Conservation (phyloP, 306 rosid genomes). For the Vigna unguiculata region DNA sequence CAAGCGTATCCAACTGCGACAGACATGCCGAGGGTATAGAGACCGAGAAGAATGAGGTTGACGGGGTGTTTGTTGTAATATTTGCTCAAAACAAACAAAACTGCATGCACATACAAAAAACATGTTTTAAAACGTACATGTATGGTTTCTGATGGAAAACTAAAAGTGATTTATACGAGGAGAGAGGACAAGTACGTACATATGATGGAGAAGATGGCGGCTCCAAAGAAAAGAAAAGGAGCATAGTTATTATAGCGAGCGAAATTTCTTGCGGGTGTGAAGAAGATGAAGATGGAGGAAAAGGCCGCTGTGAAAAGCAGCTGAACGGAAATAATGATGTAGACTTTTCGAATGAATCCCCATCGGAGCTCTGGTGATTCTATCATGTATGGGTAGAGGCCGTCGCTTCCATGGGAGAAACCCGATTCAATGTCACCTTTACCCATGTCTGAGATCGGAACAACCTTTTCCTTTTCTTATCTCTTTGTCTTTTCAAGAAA, state of each 20-base stretch:
- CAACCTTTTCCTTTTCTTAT: too few relatives aligned
- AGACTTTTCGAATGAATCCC: slow-evolving; percentile 69
- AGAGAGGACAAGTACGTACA: slow-evolving; percentile 12
- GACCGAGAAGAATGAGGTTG: slow-evolving; percentile 52
- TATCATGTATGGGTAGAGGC: slow-evolving; percentile 48
- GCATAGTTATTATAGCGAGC: slow-evolving; percentile 12
- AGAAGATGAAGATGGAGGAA: slow-evolving; percentile 42
- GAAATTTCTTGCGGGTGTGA: slow-evolving; percentile 33
- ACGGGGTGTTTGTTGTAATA: slow-evolving; percentile 57
- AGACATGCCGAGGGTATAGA: slow-evolving; percentile 58
- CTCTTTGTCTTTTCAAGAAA: too few relatives aligned
- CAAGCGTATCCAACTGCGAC: slow-evolving; percentile 52
- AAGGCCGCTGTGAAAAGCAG: slow-evolving; percentile 48
- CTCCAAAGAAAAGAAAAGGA: slow-evolving; percentile 17
- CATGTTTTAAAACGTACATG: too few relatives aligned
- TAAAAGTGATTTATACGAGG: neutral
- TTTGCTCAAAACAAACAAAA: slow-evolving; percentile 48
- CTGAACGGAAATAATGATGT: slow-evolving; percentile 49
- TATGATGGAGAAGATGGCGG: slow-evolving; percentile 42
- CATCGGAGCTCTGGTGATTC: slow-evolving; percentile 62
- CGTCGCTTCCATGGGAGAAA: neutral
- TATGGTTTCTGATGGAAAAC: too few relatives aligned
- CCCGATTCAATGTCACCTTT: slow-evolving; percentile 52
- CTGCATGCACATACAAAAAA: slow-evolving; percentile 49
- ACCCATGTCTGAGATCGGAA: slow-evolving; percentile 33